These are phyloP conservation scores for Adansonia gregorii DNA, from an alignment of 441 rosid genomes.

Conservation along the genomic window DNA sequence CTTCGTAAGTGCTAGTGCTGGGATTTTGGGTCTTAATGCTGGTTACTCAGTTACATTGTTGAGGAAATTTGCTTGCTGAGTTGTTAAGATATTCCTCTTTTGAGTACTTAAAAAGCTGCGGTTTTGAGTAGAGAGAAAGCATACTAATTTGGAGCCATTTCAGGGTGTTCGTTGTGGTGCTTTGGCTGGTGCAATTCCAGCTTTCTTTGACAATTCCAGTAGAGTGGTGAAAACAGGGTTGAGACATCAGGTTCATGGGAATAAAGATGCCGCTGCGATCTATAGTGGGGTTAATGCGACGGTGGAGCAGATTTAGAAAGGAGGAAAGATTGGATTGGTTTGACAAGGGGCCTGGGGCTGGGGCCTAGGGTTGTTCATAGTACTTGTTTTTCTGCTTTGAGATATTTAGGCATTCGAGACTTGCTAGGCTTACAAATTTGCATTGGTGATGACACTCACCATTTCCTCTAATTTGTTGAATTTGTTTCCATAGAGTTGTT, in stretches of 20 bases:
- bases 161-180: conserved; percentile 91
- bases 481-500: no score
- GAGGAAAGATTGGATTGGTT: conserved; percentile 84
- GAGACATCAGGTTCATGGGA: conserved; percentile 73
- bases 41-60: conserved; percentile 94
- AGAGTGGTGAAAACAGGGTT: conserved; percentile 92
- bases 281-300: conserved; percentile 62
- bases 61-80: conserved; percentile 87
- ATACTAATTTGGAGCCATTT: conserved; percentile 71
- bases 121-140: conserved; percentile 62
- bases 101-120: conserved; percentile 79
- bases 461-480: no score
- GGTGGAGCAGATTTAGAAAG: conserved; percentile 77
- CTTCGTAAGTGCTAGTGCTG: conserved; percentile 89
- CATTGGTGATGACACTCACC: conserved; percentile 37
- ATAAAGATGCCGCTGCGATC: conserved; percentile 61
- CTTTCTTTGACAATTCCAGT: conserved; percentile 82
- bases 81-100: conserved; percentile 90
- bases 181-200: conserved; percentile 92
- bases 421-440: conserved; percentile 72
- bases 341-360: conserved; percentile 83
- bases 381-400: conserved; percentile 86
- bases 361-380: conserved; percentile 92
- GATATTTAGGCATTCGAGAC: conserved; percentile 99
- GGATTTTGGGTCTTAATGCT: conserved; percentile 81